Evolutionary conservation across 257 asterid genomes (phyloP).

Genomic region (Gentiana straminea): DNA sequence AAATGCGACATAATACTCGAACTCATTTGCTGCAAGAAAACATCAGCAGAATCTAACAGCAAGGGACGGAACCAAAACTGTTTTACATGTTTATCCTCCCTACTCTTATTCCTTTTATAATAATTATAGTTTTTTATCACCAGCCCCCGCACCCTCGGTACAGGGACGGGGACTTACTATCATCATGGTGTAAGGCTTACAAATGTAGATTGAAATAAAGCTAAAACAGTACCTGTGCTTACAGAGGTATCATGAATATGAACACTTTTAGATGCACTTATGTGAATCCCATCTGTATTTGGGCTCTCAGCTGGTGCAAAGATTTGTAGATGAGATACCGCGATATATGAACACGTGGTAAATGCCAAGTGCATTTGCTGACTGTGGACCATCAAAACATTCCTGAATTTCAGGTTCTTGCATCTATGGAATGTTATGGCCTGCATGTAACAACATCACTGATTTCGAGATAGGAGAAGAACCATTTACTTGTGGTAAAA

Average conservation of each 20-base stretch:
- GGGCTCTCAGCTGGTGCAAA: constrained; percentile 72
- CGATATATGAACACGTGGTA: constrained; percentile 32
- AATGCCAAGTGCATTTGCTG: constrained; percentile 75
- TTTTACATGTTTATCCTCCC: too few species aligned
- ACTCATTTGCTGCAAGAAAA: too few species aligned
- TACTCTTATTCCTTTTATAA: too few species aligned
- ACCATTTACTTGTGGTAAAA: neutral
- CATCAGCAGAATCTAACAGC: too few species aligned
- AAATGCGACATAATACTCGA: too few species aligned
- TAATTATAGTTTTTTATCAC: too few species aligned
- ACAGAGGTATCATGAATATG: constrained; percentile 31
- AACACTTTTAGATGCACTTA: constrained; percentile 50
- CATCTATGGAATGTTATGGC: constrained; percentile 77
- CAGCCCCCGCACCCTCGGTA: too few species aligned
- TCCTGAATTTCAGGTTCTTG: constrained; percentile 48
- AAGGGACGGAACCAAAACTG: too few species aligned
- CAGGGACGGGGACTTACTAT: too few species aligned
- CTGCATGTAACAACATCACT: constrained; percentile 27
- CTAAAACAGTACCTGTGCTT: constrained; percentile 45
- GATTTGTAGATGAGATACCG: constrained; percentile 31
- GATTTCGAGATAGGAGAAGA: neutral
- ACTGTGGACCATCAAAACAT: constrained; percentile 31
- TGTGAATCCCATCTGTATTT: constrained; percentile 84
- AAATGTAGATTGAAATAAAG: constrained; percentile 4
- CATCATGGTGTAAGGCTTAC: too few species aligned